These are phyloP conservation scores for Hypomontagnella monticulosa DNA, from an alignment of 495 filamentous ascomycete species.

Conservation along the genomic window DNA sequence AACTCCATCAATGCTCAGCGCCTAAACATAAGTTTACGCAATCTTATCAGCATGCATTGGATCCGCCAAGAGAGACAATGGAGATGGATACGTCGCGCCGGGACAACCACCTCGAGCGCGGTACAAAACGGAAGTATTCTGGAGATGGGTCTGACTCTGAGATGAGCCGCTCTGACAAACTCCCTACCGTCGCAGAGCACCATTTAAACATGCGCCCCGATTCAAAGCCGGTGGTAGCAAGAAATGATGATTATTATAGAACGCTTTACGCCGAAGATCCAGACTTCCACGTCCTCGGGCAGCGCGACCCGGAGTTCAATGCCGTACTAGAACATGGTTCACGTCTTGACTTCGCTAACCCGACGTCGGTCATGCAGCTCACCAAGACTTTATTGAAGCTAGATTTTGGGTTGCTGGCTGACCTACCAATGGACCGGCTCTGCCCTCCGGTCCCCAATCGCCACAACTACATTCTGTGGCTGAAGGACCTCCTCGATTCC, in stretches of 20 bases:
- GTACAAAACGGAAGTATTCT: constrained; percentile 36
- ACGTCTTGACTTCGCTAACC: constrained; percentile 84
- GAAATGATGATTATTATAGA: constrained; percentile 50
- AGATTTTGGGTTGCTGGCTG: constrained; percentile 77
- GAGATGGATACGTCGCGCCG: constrained; percentile 9
- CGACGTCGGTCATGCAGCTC: constrained; percentile 78
- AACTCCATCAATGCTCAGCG: too few relatives aligned
- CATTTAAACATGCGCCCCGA: neutral
- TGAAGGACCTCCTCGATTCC: constrained; percentile 85
- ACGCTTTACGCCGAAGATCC: constrained; percentile 48
- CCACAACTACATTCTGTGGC: constrained; percentile 91
- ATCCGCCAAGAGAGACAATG: constrained; percentile 8
- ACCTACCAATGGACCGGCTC: constrained; percentile 78
- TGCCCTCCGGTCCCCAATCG: constrained; percentile 91
- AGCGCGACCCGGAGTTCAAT: constrained; percentile 46
- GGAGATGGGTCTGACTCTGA: constrained; percentile 13
- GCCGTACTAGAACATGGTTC: constrained; percentile 64
- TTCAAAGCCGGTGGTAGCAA: neutral
- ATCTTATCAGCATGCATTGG: constrained; percentile 3
- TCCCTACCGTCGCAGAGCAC: neutral
- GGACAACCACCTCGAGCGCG: neutral
- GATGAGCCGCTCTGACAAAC: neutral
- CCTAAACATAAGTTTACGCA: neutral
- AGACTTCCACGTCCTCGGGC: constrained; percentile 50
- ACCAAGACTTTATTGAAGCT: constrained; percentile 79